These are phyloP conservation scores for Eimeria nieschulzi DNA, from an alignment of 169 alveolate species.

Conservation along the genomic window DNA sequence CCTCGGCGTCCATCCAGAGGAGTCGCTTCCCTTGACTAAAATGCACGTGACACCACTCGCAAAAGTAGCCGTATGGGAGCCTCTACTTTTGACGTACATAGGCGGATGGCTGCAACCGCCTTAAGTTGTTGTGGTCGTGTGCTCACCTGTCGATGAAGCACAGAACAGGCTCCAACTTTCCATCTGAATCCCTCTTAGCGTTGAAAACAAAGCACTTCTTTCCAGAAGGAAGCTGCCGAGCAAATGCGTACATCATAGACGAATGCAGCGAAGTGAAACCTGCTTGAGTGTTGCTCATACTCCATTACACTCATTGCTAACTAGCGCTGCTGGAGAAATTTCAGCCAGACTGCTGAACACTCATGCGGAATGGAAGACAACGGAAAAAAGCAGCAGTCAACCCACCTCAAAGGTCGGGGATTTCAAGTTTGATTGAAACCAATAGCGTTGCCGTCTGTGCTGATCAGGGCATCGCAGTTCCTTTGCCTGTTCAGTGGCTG, in stretches of 20 bases:
- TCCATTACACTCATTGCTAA: too few species aligned
- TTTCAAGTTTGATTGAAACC: constrained; percentile 24
- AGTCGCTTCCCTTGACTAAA: constrained; percentile 71
- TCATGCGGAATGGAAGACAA: too few species aligned
- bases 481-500: neutral
- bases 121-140: too few species aligned
- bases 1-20: constrained; percentile 76
- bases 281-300: too few species aligned
- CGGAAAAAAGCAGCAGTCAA: too few species aligned
- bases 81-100: neutral
- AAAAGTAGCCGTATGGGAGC: neutral
- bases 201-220: constrained; percentile 74
- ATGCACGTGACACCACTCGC: constrained; percentile 7
- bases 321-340: too few species aligned
- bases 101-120: neutral
- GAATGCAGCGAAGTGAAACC: too few species aligned
- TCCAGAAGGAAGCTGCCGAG: constrained; percentile 77
- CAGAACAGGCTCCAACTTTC: constrained; percentile 76
- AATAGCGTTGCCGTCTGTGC: constrained; percentile 10
- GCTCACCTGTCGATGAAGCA: constrained; percentile 76
- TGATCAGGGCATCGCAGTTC: neutral
- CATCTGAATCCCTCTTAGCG: constrained; percentile 77
- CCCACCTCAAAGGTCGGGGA: constrained; percentile 58
- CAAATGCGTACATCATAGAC: neutral
- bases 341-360: too few species aligned